Evolutionary conservation across 2,329 filamentous ascomycete genomes (phyloP), one percentile per base, ranked within the genome.

Genomic region (Colletotrichum falcatum): DNA sequence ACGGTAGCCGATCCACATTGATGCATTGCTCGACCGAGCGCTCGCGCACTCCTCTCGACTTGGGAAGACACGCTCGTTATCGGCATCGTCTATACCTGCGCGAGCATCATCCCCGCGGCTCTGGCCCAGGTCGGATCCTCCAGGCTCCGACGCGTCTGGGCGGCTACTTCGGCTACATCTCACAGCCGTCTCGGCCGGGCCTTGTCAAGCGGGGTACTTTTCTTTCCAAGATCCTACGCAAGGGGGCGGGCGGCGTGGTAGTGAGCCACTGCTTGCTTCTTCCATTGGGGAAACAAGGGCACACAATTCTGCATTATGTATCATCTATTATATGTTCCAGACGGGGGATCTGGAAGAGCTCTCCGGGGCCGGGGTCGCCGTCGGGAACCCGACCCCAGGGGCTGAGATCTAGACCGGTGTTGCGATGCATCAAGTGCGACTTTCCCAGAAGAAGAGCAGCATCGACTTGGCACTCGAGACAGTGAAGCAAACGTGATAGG

Each of bases 21-120:
- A 82, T 2, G 80, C 77, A 1, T 75, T 84, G 14, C 72, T 84
- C 28, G 84, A 84, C 64, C 82, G 80, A 5, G 77, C 81, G 1
- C 79, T 83, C 44, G 80, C 79, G 11, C 83, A 84, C 74, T 81
- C 79, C 4, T 76, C 83, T 60, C 83, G 84, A 72, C 84, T 83
- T 73, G n/a, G n/a, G 83, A 84, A 73, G 82, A 85, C 72, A 84
- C 82, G 2, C 81, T 82, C 66, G 81, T 81, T 2, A 73, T 76
- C 3, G 81, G 80, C 2, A 80, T 81, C 20, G 74, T 84, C 20
- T 82, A 84, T 71, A 78, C 81, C 0, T 82, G 83, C 35, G 79
- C 81, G 0, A 81, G 81, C 0, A 76, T 81, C 20, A 81, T 82
- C 9, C 78, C 80, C 0, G 81, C 79, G 2, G 79, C 79, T 9